phyloP scores from a whole-genome alignment of 768 basidiomycete genomes.

The Pleurotus platypus region DNA sequence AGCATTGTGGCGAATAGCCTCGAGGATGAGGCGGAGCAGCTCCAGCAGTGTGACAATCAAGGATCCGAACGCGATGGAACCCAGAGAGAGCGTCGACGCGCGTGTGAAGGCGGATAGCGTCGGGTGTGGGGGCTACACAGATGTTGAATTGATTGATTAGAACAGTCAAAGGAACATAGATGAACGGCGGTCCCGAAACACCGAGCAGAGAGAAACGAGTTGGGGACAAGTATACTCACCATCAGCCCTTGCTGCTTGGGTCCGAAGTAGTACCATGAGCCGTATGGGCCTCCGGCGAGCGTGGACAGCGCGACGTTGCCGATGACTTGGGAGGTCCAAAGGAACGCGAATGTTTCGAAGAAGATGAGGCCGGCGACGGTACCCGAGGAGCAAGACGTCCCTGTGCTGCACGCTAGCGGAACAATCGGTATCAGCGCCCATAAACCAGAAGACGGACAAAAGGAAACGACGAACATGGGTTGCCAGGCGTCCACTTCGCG shows the following conservation, averaged over 20 bases:
- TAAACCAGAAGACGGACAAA: not conserved
- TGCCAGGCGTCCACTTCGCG: constrained; percentile 76
- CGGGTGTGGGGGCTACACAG: constrained; percentile 59
- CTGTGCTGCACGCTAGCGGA: constrained; percentile 43
- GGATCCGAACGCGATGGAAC: constrained; percentile 82
- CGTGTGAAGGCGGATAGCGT: constrained; percentile 68
- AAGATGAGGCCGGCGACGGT: constrained; percentile 79
- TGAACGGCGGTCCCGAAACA: not conserved
- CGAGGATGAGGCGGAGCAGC: constrained; percentile 57
- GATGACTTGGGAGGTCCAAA: constrained; percentile 84
- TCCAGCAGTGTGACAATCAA: constrained; percentile 82
- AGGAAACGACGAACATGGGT: constrained; percentile 45
- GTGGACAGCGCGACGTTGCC: constrained; percentile 77
- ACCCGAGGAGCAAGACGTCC: constrained; percentile 59
- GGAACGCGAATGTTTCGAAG: constrained; percentile 77
- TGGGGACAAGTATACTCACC: constrained; percentile 30
- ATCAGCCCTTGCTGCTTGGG: constrained; percentile 62
- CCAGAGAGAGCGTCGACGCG: constrained; percentile 75
- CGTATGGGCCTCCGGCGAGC: constrained; percentile 76
- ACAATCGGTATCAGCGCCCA: constrained; percentile 5
- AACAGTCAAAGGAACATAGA: too few relatives aligned
- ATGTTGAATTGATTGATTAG: not conserved
- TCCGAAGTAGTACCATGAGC: constrained; percentile 84
- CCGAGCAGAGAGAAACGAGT: not conserved
- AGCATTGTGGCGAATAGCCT: constrained; percentile 55